These are phyloP conservation scores for Globisporangium viniferum DNA, from an alignment of 352 stramenopile species.

Conservation along the genomic window DNA sequence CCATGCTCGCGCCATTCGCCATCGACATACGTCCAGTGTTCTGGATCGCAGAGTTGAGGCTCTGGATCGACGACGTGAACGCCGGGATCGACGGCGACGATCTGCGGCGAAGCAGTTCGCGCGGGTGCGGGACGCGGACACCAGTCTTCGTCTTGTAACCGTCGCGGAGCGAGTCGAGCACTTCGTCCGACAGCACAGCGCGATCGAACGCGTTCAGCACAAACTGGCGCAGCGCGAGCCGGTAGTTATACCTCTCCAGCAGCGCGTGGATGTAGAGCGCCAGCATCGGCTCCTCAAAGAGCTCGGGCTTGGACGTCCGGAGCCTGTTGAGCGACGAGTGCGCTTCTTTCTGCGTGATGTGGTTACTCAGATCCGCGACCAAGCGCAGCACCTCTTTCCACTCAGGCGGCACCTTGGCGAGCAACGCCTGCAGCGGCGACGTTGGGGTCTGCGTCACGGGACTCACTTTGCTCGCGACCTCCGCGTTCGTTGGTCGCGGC, in stretches of 20 bases:
- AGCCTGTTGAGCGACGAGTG: conserved; percentile 84
- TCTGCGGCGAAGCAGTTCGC: conserved; percentile 56
- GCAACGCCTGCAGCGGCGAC: conserved; percentile 61
- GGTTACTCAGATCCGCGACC: conserved; percentile 84
- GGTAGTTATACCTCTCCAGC: conserved; percentile 84
- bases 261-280: conserved; percentile 80
- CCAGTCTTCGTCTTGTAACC: conserved; percentile 43
- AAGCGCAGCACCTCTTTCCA: conserved; percentile 77
- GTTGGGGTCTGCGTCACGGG: conserved; percentile 59
- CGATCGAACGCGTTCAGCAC: conserved; percentile 84
- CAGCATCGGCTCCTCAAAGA: conserved; percentile 85
- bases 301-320: conserved; percentile 51
- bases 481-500: conserved; percentile 35
- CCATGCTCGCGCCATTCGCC: conserved; percentile 27
- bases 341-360: conserved; percentile 89
- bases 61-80: conserved; percentile 83
- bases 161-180: conserved; percentile 64
- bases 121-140: conserved; percentile 43
- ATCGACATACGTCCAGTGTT: conserved; percentile 58
- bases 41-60: conserved; percentile 76
- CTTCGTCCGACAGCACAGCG: conserved; percentile 65
- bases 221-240: conserved; percentile 81
- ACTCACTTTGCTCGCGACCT: conserved; percentile 19
- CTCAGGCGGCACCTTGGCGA: conserved; percentile 66
- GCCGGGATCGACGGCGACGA: conserved; percentile 87